phyloP scores from a whole-genome alignment of 2,329 filamentous ascomycete species.

The Ophioceras dolichostomum region DNA sequence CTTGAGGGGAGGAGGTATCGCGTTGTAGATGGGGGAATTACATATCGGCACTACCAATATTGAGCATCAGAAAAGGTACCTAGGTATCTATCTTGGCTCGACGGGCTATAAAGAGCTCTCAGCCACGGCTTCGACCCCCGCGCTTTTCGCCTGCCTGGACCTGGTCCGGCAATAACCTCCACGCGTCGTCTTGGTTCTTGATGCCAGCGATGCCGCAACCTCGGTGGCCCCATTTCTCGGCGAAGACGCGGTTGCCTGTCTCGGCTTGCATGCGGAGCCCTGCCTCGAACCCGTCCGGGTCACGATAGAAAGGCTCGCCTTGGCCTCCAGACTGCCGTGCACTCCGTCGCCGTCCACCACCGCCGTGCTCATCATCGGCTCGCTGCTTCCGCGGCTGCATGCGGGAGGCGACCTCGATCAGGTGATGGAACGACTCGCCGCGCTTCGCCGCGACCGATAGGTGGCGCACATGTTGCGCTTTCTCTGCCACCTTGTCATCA shows the following conservation, averaged over 20 bases:
- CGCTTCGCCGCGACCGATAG: background rate
- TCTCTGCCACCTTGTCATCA: background rate
- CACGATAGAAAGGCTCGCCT: slow-evolving; percentile 40
- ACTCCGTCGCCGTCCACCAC: slow-evolving; percentile 25
- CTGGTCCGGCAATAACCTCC: no score
- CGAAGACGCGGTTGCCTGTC: slow-evolving; percentile 22
- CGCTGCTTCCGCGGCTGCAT: slow-evolving; percentile 32
- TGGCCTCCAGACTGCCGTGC: slow-evolving; percentile 35
- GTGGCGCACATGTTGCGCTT: no score
- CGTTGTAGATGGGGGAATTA: no score
- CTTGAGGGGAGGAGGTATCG: no score
- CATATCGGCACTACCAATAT: no score
- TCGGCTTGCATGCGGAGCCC: slow-evolving; percentile 31
- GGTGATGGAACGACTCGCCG: slow-evolving; percentile 10
- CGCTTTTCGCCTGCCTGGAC: no score
- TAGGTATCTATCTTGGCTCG: no score
- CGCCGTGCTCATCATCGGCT: no score
- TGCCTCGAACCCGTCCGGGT: slow-evolving; percentile 28
- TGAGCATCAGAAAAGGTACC: no score
- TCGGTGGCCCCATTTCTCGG: slow-evolving; percentile 27
- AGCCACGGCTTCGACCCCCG: no score
- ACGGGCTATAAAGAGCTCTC: no score
- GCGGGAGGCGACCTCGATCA: slow-evolving; percentile 14
- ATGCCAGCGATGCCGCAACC: slow-evolving; percentile 21
- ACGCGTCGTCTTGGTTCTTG: background rate